Percentiles rank a stretch among this genome's conserved stretches.
Evolutionary conservation across 2,329 filamentous ascomycete genomes (phyloP).

Genomic region (Nakataea oryzae): DNA sequence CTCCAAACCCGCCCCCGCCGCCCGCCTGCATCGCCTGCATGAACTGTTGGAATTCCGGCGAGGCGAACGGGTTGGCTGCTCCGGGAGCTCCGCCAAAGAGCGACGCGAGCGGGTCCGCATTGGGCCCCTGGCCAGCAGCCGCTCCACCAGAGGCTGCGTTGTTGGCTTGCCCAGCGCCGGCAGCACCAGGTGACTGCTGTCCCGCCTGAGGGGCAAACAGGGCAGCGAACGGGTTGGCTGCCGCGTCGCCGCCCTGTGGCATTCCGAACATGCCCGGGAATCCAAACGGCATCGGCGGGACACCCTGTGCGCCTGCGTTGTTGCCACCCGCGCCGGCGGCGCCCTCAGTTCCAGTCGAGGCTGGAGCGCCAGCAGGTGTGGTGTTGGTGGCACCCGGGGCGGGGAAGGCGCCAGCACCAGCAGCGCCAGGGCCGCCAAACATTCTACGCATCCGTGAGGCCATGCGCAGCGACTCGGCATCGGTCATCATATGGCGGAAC

Average conservation of each 20-base stretch:
- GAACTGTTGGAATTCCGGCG: background rate
- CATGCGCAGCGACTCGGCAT: conserved; percentile 73
- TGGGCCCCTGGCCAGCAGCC: background rate
- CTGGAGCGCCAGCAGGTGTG: conserved; percentile 45
- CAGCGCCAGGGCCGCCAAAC: conserved; percentile 40
- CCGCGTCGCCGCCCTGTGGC: conserved; percentile 16
- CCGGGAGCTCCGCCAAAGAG: background rate
- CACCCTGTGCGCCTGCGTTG: conserved; percentile 1
- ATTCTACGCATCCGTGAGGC: conserved; percentile 75
- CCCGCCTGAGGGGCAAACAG: conserved; percentile 41
- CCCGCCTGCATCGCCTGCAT: conserved; percentile 4
- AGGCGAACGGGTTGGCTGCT: background rate
- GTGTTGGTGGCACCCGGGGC: conserved; percentile 88
- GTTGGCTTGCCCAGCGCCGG: conserved; percentile 31
- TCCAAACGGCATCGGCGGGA: background rate
- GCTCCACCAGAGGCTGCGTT: background rate
- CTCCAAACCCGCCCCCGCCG: conserved; percentile 15
- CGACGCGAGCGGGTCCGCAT: background rate
- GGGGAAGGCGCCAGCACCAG: conserved; percentile 55
- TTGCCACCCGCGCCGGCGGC: conserved; percentile 15
- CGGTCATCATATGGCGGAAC: conserved; percentile 87
- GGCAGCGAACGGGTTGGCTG: conserved; percentile 57
- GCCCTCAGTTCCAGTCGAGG: conserved; percentile 14
- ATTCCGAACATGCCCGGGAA: conserved; percentile 22
- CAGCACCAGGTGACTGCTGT: conserved; percentile 44